These are phyloP conservation scores for Ceratocystis alfenasii DNA, from an alignment of 2,329 filamentous ascomycete genomes.

Conservation along the genomic window DNA sequence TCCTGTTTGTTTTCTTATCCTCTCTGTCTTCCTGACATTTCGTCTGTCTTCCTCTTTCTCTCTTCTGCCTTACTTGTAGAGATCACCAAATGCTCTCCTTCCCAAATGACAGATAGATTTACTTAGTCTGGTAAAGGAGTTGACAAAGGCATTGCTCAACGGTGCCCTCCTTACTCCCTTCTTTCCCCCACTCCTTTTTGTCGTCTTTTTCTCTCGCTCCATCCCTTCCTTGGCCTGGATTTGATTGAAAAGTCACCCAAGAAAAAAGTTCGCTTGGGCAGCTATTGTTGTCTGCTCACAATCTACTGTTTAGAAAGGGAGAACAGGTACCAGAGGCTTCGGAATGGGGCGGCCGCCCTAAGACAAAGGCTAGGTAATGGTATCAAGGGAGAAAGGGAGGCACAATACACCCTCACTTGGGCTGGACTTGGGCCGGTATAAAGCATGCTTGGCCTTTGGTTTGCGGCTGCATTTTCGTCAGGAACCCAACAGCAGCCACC, in stretches of 20 bases:
- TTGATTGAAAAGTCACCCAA: not conserved
- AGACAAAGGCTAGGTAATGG: not conserved
- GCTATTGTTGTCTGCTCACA: slow-evolving; percentile 1
- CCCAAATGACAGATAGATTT: not conserved
- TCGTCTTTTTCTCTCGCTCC: slow-evolving; percentile 1
- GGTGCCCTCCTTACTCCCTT: not conserved
- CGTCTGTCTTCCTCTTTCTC: not conserved
- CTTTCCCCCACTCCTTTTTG: not conserved
- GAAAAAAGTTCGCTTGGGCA: not conserved
- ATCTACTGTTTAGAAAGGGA: not conserved
- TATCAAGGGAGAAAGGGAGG: not conserved
- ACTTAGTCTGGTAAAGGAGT: not conserved
- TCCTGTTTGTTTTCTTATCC: not conserved
- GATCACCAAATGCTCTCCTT: not conserved
- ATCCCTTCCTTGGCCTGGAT: not conserved
- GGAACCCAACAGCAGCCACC: not conserved
- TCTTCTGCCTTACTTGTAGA: not conserved
- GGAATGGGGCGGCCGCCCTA: slow-evolving; percentile 1
- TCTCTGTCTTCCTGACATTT: not conserved
- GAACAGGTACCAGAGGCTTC: not conserved
- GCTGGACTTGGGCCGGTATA: not conserved
- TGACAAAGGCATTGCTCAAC: not conserved
- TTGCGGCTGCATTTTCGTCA: not conserved
- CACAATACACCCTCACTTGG: not conserved
- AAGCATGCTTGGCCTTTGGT: not conserved